Evolutionary conservation across 164 flowering plant genomes (phyloP).

Genomic region (Brasenia schreberi): DNA sequence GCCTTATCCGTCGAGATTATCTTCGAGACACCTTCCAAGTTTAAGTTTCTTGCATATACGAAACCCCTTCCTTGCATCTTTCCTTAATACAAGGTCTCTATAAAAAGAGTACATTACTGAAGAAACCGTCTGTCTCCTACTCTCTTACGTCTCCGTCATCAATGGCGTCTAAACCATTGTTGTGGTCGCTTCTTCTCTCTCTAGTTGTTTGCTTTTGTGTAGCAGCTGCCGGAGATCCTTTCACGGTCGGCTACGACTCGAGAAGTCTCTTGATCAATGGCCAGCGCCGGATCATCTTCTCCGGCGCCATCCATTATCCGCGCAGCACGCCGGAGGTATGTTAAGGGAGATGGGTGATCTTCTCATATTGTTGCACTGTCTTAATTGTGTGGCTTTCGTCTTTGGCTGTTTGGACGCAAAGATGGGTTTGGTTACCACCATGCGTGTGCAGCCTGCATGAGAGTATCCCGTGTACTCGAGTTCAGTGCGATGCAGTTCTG

Average conservation of each 20-base stretch:
- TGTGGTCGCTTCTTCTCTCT: neutral
- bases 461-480: no score
- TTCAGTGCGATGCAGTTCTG: no score
- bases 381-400: neutral
- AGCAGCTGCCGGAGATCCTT: neutral
- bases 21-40: no score
- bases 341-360: neutral
- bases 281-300: neutral
- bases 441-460: neutral
- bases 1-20: no score
- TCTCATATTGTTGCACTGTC: neutral
- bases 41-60: no score
- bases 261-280: neutral
- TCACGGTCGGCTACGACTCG: neutral
- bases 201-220: neutral
- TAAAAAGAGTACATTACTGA: no score
- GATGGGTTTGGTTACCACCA: neutral
- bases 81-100: no score
- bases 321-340: neutral
- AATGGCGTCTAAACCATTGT: neutral
- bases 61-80: no score
- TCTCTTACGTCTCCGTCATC: neutral
- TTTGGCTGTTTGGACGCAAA: neutral
- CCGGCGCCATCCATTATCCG: neutral
- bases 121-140: no score